Evolutionary conservation across 2,329 filamentous ascomycete species (phyloP).

Genomic region (Myriosclerotinia scirpicola): DNA sequence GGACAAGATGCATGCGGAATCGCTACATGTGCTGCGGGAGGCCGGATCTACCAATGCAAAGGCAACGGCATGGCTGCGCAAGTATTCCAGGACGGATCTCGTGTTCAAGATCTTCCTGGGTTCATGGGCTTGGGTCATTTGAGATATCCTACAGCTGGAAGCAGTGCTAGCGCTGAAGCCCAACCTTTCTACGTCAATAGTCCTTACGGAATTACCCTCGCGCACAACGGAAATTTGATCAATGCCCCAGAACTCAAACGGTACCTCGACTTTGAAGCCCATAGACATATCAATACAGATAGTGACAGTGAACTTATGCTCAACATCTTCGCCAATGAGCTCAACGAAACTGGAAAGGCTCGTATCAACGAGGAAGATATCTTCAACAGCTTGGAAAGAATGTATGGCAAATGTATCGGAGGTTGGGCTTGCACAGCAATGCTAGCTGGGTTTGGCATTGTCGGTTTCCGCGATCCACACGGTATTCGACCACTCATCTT

Average conservation of each 20-base stretch:
- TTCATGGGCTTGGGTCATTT: constrained; percentile 86
- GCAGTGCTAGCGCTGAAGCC: constrained; percentile 78
- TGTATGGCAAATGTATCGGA: constrained; percentile 72
- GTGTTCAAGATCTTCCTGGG: constrained; percentile 72
- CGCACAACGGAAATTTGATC: constrained; percentile 88
- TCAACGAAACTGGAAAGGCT: constrained; percentile 77
- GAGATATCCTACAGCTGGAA: constrained; percentile 87
- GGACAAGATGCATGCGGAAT: constrained; percentile 90
- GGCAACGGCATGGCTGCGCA: constrained; percentile 84
- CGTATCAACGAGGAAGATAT: constrained; percentile 77
- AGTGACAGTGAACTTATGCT: constrained; percentile 85
- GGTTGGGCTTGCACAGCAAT: constrained; percentile 80
- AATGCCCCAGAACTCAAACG: constrained; percentile 66
- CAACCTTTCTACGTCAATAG: constrained; percentile 92
- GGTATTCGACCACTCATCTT: constrained; percentile 82
- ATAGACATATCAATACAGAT: constrained; percentile 67
- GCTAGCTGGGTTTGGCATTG: constrained; percentile 77
- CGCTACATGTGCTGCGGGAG: constrained; percentile 69
- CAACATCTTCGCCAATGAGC: constrained; percentile 82
- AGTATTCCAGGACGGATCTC: constrained; percentile 78
- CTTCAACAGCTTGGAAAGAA: constrained; percentile 68
- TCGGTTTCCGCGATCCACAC: constrained; percentile 76
- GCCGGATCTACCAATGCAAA: constrained; percentile 85
- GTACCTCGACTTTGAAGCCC: constrained; percentile 47
- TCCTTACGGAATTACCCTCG: constrained; percentile 78